Evolutionary conservation across 2,329 filamentous ascomycete genomes (phyloP), one percentile per base, ranked within the genome.

Genomic region (Ophiocordyceps camponoti-leonardi): DNA sequence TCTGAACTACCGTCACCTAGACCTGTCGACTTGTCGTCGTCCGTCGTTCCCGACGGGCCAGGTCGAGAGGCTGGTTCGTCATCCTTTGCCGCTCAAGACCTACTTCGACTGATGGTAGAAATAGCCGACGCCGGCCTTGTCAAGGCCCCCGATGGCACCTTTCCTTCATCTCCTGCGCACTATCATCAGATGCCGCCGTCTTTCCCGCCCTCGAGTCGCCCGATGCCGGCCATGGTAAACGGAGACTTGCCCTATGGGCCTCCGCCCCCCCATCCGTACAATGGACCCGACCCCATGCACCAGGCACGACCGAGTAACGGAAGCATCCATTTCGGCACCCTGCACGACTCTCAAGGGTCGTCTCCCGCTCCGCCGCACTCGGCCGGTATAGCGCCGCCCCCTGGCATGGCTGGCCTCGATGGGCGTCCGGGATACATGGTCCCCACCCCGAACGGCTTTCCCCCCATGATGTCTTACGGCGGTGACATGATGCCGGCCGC

Each of bases 291-390:
- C 19, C 57, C 54, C 30, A 56, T 70, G 52, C 72, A 77, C 50
- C 71, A 75, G 44, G 57, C 67, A 39, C 74, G 72, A 45, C 67
- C 66, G 14, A 78, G 71, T 55, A 69, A 69, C 48, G 67, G 71
- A 35, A 77, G 69, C 55, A 61, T 78, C 44, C 66, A 77, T 49
- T 78, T 79, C 52, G 72, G 72, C 31, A 65, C 64, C 7, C 71
- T 73, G 49, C 61, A 68, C 30, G 69, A 67, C 18, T 79, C 77
- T 13, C 71, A 72, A 52, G 70, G 66, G 45, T 72, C 75, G 1
- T 80, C 77, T 6, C 77, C 77, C 1, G 72, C 64, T 19, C 68
- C 68, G 40, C 72, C 72, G 45, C 64, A 60, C 42, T 67, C 67
- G 14, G 66, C 63, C 31, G 66, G 63, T 46, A 67, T 70, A 45